Evolutionary conservation across 345 rosid genomes (phyloP), one percentile per base, ranked within the genome.

Genomic region (Arabidopsis suecica): DNA sequence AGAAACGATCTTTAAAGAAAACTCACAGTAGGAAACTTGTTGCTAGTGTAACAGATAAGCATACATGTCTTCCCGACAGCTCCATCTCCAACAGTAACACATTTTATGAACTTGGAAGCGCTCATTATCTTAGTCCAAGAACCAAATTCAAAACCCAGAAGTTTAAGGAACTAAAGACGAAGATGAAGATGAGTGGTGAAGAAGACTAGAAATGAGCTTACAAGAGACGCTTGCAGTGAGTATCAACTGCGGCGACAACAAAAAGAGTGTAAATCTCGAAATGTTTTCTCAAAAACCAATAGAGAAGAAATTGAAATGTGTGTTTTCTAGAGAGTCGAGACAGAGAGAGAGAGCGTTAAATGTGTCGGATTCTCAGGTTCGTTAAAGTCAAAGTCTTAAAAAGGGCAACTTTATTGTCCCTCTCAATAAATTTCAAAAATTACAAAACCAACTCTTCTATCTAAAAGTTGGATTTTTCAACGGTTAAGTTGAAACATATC

Each of bases 41-140:
- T 95, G 84, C 97, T 90, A 61, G 99, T 95, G 81, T 90, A 95
- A 76, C 98, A 92, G 80, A 95, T 92, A 70, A 95, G 99, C 99
- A 92, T 95, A 83, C 97, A 95, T n/a, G 99, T 95, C 83, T 95
- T 95, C 45, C 99, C 99, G 25, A 95, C 99, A 82, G 97, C 99
- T 78, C 99, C 99, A 80, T 95, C 99, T 76, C 99, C 99, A 65
- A 95, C 99, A 0, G 99, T 92, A 61, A 95, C 99, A 78, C 99
- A 95, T 83, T 95, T 95, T 41, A 95, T 92, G 89, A 95, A 95
- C 93, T 86, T 95, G 1, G 97, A 90, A 82, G 88, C 98, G 65
- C 90, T 95, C 99, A 92, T 93, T 64, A 58, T 83, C 80, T 74
- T 56, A 22, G 34, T 62, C 64, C 38, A 62, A 66, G 12, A 18